Conservation (phyloP, 129 eudicot species). For the Heracleum sosnowskyi region DNA sequence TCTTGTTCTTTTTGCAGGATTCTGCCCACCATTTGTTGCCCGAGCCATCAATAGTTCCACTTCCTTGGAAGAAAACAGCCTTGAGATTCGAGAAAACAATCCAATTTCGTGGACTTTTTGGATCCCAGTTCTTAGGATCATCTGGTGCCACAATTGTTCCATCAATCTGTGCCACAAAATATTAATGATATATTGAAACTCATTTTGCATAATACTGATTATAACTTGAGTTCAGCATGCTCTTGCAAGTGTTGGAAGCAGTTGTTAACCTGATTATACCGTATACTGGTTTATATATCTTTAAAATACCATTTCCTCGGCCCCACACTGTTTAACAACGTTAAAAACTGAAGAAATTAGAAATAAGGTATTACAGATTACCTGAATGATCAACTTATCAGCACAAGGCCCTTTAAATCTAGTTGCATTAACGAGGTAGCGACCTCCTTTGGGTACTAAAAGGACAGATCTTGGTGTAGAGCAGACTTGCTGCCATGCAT, state of each 20-base stretch:
- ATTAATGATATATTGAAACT: neutral
- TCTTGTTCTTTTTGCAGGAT: conserved; percentile 91
- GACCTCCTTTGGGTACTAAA: conserved; percentile 74
- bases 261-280: neutral
- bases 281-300: neutral
- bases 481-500: conserved; percentile 90
- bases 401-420: conserved; percentile 85
- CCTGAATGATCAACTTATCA: conserved; percentile 69
- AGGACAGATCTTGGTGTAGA: conserved; percentile 60
- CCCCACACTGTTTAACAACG: neutral
- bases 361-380: conserved; percentile 13
- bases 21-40: conserved; percentile 99
- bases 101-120: conserved; percentile 60
- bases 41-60: conserved; percentile 91
- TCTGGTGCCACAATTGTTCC: conserved; percentile 86
- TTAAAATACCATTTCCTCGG: neutral
- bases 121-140: conserved; percentile 85
- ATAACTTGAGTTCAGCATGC: neutral
- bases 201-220: neutral
- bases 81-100: conserved; percentile 63
- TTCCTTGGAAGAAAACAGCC: conserved; percentile 59
- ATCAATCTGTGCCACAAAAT: conserved; percentile 50
- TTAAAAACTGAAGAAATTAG: too few species aligned
- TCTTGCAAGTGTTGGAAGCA: neutral
- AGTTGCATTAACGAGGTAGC: conserved; percentile 85